phyloP scores from a whole-genome alignment of 345 rosid species.

The Erucastrum elatum region DNA sequence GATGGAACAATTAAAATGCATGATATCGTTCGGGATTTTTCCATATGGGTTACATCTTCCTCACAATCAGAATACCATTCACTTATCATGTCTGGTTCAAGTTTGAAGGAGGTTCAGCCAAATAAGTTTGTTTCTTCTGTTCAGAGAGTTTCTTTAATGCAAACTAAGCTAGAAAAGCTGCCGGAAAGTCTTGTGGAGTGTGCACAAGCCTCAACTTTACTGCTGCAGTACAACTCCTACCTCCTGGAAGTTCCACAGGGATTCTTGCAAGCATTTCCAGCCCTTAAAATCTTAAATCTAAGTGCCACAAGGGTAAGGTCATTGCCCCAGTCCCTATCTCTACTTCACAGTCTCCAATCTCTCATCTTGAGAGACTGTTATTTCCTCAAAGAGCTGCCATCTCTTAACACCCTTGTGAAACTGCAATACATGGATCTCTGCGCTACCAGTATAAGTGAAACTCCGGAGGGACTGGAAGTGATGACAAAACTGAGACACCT shows the following conservation, averaged over 20 bases:
- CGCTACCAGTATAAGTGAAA: constrained; percentile 37
- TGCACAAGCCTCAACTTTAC: constrained; percentile 32
- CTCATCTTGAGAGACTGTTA: constrained; percentile 43
- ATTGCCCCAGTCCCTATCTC: constrained; percentile 36
- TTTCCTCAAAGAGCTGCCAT: constrained; percentile 38
- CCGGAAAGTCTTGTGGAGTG: constrained; percentile 28
- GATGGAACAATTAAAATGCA: constrained; percentile 48
- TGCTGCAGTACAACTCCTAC: constrained; percentile 42
- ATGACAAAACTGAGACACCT: constrained; percentile 36
- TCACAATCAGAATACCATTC: constrained; percentile 28
- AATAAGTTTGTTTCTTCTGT: constrained; percentile 30
- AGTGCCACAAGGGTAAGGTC: constrained; percentile 37
- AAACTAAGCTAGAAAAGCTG: constrained; percentile 32
- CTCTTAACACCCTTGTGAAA: constrained; percentile 37
- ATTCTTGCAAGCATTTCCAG: constrained; percentile 39
- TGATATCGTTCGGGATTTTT: constrained; percentile 49
- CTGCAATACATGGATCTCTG: constrained; percentile 46
- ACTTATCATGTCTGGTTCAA: constrained; percentile 39
- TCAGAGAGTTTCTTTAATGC: constrained; percentile 46
- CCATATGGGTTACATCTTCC: constrained; percentile 42
- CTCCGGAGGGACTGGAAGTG: constrained; percentile 40
- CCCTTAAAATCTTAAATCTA: constrained; percentile 40
- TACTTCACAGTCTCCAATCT: constrained; percentile 37
- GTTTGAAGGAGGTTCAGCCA: constrained; percentile 26
- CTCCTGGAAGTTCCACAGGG: constrained; percentile 22